phyloP scores from a whole-genome alignment of 495 filamentous ascomycete species.

The Lepidopterella palustris region DNA sequence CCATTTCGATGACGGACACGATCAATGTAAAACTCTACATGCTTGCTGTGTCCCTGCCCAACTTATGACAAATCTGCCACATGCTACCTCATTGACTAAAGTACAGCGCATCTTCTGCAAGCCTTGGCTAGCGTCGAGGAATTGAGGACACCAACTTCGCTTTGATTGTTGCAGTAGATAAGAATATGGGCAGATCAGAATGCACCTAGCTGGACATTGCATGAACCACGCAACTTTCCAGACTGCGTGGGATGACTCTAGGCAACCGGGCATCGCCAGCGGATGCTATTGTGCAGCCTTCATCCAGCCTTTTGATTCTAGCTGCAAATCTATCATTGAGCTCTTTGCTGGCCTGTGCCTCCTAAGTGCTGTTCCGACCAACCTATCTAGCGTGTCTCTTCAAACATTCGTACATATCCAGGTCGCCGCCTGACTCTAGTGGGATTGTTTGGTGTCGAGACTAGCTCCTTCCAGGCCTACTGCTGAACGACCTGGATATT shows the following conservation, averaged over 20 bases:
- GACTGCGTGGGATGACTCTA: constrained; percentile 5
- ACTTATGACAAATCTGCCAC: background rate
- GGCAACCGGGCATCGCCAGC: background rate
- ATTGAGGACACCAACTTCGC: constrained; percentile 10
- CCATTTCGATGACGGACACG: background rate
- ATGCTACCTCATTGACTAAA: constrained; percentile 11
- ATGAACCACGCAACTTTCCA: background rate
- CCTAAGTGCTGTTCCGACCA: background rate
- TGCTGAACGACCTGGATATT: constrained; percentile 93
- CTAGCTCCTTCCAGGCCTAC: too few relatives aligned
- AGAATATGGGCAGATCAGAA: constrained; percentile 7
- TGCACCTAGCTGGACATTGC: constrained; percentile 1
- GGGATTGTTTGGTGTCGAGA: too few relatives aligned
- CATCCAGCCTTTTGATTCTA: background rate
- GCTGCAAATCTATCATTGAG: constrained; percentile 1
- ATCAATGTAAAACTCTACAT: background rate
- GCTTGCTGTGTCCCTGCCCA: constrained; percentile 18
- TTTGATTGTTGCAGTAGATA: constrained; percentile 13
- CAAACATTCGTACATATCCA: too few relatives aligned
- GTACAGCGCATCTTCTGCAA: constrained; percentile 20
- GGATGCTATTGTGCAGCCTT: constrained; percentile 8
- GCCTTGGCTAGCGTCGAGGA: constrained; percentile 15
- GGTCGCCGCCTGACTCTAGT: too few relatives aligned
- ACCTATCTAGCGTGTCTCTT: too few relatives aligned
- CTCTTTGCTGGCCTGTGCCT: background rate